Evolutionary conservation across 768 basidiomycete species (phyloP).

Genomic region (Phanerochaete sordida): DNA sequence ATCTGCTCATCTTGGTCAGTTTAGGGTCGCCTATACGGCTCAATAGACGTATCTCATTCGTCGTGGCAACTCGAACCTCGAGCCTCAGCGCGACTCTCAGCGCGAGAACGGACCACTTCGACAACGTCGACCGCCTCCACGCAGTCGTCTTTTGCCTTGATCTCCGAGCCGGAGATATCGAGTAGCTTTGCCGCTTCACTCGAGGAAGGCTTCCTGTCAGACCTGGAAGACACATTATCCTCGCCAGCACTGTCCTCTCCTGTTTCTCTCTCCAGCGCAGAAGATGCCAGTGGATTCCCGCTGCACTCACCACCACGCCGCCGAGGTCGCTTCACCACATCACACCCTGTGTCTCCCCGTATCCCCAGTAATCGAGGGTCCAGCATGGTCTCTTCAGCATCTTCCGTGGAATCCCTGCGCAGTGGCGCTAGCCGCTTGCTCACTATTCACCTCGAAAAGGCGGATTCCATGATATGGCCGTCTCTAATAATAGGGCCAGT

Average conservation of each 20-base stretch:
- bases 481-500: conserved; percentile 75
- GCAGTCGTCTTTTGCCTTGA: conserved; percentile 75
- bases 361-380: conserved; percentile 41
- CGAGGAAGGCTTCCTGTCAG: conserved; percentile 70
- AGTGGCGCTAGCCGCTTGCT: conserved; percentile 59
- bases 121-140: conserved; percentile 68
- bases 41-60: conserved; percentile 61
- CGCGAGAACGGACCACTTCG: conserved; percentile 72
- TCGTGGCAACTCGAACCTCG: conserved; percentile 82
- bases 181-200: conserved; percentile 83
- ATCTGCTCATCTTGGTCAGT: neutral
- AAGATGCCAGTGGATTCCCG: conserved; percentile 27
- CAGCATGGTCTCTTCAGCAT: conserved; percentile 68
- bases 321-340: conserved; percentile 11
- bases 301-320: conserved; percentile 12
- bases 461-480: conserved; percentile 78
- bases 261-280: conserved; percentile 47
- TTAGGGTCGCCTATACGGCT: conserved; percentile 73
- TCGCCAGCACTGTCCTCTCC: conserved; percentile 66
- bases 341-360: conserved; percentile 43
- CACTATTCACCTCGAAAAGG: conserved; percentile 79
- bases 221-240: conserved; percentile 58
- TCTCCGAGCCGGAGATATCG: conserved; percentile 81
- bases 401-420: conserved; percentile 72
- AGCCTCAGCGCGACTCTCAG: conserved; percentile 40